Percentiles rank a stretch among this genome's conserved stretches.
Conservation (phyloP, 2,329 filamentous ascomycete species). For the Nothopassalora personata region DNA sequence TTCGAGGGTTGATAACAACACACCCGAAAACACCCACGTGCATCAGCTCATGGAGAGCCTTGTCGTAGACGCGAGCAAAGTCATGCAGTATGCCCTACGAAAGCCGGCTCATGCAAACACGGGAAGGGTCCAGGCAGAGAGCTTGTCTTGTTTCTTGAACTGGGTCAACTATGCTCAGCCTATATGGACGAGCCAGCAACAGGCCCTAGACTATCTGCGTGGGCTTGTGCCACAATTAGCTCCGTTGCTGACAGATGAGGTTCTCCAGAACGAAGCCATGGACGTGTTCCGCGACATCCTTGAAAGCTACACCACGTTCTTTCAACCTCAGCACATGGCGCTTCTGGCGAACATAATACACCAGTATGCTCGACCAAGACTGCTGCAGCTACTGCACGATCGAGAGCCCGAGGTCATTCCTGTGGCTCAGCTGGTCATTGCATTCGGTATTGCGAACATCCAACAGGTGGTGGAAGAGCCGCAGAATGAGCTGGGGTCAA, state of each 20-base stretch:
- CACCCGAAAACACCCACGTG: constrained; percentile 14
- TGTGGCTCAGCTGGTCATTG: constrained; percentile 61
- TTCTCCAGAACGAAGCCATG: constrained; percentile 55
- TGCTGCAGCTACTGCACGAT: constrained; percentile 51
- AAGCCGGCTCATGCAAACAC: constrained; percentile 3
- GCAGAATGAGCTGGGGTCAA: constrained; percentile 44
- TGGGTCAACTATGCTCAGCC: constrained; percentile 72
- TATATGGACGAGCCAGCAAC: constrained; percentile 50
- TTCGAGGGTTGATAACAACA: constrained; percentile 55
- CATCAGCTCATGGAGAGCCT: constrained; percentile 47
- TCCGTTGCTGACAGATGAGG: constrained; percentile 53
- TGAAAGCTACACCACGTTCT: constrained; percentile 59
- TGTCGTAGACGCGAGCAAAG: constrained; percentile 45
- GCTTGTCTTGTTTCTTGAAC: constrained; percentile 39
- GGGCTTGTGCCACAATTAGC: constrained; percentile 57
- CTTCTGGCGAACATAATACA: constrained; percentile 56
- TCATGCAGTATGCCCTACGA: constrained; percentile 35
- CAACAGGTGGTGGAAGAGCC: constrained; percentile 53
- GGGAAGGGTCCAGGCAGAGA: constrained; percentile 21
- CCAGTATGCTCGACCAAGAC: constrained; percentile 40
- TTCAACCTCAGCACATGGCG: constrained; percentile 54
- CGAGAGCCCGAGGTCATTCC: constrained; percentile 55
- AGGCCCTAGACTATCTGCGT: constrained; percentile 55
- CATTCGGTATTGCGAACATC: constrained; percentile 63
- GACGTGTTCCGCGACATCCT: constrained; percentile 62